These are phyloP conservation scores for Zea luxurians DNA, from an alignment of 176 grass and related monocot genomes.

Conservation along the genomic window DNA sequence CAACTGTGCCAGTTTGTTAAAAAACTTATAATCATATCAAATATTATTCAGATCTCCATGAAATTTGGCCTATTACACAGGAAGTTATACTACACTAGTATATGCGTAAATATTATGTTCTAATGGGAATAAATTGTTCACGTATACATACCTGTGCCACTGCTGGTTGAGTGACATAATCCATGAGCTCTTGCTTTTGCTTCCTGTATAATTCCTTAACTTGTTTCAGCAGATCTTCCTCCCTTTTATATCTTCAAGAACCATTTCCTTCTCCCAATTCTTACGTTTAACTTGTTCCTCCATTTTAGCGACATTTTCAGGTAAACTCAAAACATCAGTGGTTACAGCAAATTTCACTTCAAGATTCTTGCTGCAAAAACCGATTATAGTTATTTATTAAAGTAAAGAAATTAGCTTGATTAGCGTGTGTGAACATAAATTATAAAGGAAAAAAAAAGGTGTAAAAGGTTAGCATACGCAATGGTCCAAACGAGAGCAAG, in stretches of 20 bases:
- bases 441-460: too few relatives aligned
- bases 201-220: conserved; percentile 52
- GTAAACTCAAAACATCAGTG: conserved; percentile 44
- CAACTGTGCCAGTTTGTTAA: neutral
- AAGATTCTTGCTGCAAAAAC: conserved; percentile 51
- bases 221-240: conserved; percentile 64
- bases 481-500: neutral
- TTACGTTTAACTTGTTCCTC: conserved; percentile 66
- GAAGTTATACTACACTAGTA: neutral
- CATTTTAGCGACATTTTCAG: conserved; percentile 54
- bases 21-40: too few relatives aligned
- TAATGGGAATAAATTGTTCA: neutral
- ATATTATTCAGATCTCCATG: too few relatives aligned
- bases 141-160: conserved; percentile 47
- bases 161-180: conserved; percentile 36
- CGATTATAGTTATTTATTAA: too few relatives aligned
- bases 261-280: conserved; percentile 75
- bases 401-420: too few relatives aligned
- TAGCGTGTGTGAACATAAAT: too few relatives aligned
- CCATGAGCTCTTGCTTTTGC: conserved; percentile 64
- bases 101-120: conserved; percentile 15
- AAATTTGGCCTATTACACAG: conserved; percentile 17
- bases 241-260: conserved; percentile 75
- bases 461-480: neutral
- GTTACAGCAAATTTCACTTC: conserved; percentile 69